These are phyloP conservation scores for Iris pallida DNA, from an alignment of 116 monocot species.

Conservation along the genomic window DNA sequence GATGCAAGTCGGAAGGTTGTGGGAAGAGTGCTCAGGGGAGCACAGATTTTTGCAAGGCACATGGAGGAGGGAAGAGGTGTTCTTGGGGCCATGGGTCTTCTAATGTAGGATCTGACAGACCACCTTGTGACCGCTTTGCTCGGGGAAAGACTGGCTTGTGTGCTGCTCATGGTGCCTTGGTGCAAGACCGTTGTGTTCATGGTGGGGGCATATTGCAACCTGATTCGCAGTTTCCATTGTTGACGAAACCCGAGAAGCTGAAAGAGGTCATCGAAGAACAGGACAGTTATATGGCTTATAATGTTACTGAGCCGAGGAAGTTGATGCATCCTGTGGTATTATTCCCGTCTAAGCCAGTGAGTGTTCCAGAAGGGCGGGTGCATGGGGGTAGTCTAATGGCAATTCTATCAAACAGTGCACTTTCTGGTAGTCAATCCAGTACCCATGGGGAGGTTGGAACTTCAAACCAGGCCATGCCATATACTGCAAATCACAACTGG, in stretches of 20 bases:
- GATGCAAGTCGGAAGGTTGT: slow-evolving; percentile 67
- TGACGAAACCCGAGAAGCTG: slow-evolving; percentile 14
- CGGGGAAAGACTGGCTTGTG: slow-evolving; percentile 59
- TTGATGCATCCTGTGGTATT: slow-evolving; percentile 3
- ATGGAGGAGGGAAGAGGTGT: slow-evolving; percentile 85
- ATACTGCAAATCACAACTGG: slow-evolving; percentile 6
- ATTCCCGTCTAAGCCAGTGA: background rate
- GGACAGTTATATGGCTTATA: slow-evolving; percentile 11
- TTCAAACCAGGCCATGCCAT: slow-evolving; percentile 6
- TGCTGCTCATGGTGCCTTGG: slow-evolving; percentile 35
- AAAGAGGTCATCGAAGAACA: slow-evolving; percentile 9
- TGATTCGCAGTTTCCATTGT: background rate
- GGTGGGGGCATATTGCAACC: slow-evolving; percentile 39
- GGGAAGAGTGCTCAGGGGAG: slow-evolving; percentile 86
- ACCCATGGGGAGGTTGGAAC: background rate
- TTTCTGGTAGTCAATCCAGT: background rate
- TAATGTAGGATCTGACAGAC: slow-evolving; percentile 17
- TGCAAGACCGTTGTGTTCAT: slow-evolving; percentile 48
- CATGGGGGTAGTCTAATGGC: slow-evolving; percentile 68
- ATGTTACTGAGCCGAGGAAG: slow-evolving; percentile 8
- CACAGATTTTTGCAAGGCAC: slow-evolving; percentile 89
- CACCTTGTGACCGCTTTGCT: slow-evolving; percentile 52
- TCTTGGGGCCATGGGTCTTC: slow-evolving; percentile 41
- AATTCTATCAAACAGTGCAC: slow-evolving; percentile 29
- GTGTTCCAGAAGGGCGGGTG: slow-evolving; percentile 61